Percentiles rank a stretch among this genome's conserved stretches.
phyloP scores from a whole-genome alignment of 805 yeast genomes.

The Candida germanica region DNA sequence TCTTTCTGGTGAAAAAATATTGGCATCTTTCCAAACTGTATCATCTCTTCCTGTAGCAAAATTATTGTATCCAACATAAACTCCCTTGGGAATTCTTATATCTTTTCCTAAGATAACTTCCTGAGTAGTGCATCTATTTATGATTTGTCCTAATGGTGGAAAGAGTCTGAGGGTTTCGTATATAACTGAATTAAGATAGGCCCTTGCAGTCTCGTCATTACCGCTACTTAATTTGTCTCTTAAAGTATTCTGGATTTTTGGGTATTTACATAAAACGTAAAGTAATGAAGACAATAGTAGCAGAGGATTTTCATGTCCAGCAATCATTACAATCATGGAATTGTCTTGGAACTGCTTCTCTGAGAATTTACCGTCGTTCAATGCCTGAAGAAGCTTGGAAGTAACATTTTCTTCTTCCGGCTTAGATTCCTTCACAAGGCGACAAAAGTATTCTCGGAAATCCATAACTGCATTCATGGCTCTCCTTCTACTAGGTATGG shows the following conservation, averaged over 20 bases:
- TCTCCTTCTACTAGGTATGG: slow-evolving; percentile 43
- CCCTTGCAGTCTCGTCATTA: slow-evolving; percentile 7
- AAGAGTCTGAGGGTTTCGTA: slow-evolving; percentile 48
- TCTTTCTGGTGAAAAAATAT: slow-evolving; percentile 44
- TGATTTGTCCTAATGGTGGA: slow-evolving; percentile 58
- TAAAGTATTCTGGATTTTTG: slow-evolving; percentile 27
- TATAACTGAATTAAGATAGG: slow-evolving; percentile 32
- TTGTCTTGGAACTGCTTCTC: slow-evolving; percentile 52
- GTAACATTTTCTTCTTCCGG: slow-evolving; percentile 36
- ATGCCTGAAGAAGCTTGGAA: slow-evolving; percentile 39
- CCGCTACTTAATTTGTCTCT: slow-evolving; percentile 13
- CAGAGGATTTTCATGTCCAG: slow-evolving; percentile 66
- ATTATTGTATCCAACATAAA: slow-evolving; percentile 55
- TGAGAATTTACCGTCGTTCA: slow-evolving; percentile 33
- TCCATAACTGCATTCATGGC: slow-evolving; percentile 42
- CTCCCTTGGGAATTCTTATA: slow-evolving; percentile 46
- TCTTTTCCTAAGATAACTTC: slow-evolving; percentile 37
- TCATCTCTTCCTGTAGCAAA: slow-evolving; percentile 48
- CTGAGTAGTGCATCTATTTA: slow-evolving; percentile 46
- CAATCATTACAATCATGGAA: slow-evolving; percentile 52
- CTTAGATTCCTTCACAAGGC: slow-evolving; percentile 23
- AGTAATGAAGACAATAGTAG: slow-evolving; percentile 46
- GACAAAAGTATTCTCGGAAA: slow-evolving; percentile 37
- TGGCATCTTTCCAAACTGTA: slow-evolving; percentile 42
- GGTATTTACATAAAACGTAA: slow-evolving; percentile 45